phyloP scores from a whole-genome alignment of 2,329 filamentous ascomycete species.

The Raffaelea albimanens region DNA sequence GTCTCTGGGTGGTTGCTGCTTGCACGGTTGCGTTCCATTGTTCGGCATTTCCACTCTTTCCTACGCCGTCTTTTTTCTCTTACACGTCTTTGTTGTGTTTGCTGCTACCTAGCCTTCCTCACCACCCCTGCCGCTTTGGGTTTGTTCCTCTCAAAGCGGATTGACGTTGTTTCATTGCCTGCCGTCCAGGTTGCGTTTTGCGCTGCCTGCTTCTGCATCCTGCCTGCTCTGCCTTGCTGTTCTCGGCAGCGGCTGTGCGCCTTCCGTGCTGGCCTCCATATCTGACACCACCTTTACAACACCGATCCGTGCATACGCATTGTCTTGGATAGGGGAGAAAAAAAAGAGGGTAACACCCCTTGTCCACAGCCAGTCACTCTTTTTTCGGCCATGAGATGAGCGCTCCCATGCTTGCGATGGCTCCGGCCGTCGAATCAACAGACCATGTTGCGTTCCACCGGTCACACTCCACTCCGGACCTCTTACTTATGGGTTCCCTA shows the following conservation, averaged over 20 bases:
- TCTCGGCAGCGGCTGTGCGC: background rate
- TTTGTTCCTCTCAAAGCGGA: background rate
- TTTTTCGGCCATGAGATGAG: constrained; percentile 30
- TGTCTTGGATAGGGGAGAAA: constrained; percentile 1
- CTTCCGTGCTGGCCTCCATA: constrained; percentile 7
- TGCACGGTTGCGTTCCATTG: background rate
- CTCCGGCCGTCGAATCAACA: constrained; percentile 29
- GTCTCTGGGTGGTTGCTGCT: background rate
- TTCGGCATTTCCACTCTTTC: background rate
- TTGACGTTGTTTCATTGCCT: background rate
- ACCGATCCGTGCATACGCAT: constrained; percentile 3
- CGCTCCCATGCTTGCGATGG: constrained; percentile 29
- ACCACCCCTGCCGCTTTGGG: background rate
- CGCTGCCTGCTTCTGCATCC: background rate
- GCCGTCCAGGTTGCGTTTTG: background rate
- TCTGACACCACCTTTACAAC: constrained; percentile 7
- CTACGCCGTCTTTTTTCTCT: background rate
- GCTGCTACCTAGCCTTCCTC: too few species aligned
- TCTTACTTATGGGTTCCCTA: constrained; percentile 15
- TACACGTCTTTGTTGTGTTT: too few species aligned
- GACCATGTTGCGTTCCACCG: constrained; percentile 19
- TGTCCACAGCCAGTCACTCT: constrained; percentile 3
- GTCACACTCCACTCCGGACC: constrained; percentile 24
- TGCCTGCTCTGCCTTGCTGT: background rate
- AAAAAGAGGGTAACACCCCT: background rate